Evolutionary conservation across 2,329 filamentous ascomycete genomes (phyloP), one percentile per base, ranked within the genome.

Genomic region (Cladobotryum mycophilum): DNA sequence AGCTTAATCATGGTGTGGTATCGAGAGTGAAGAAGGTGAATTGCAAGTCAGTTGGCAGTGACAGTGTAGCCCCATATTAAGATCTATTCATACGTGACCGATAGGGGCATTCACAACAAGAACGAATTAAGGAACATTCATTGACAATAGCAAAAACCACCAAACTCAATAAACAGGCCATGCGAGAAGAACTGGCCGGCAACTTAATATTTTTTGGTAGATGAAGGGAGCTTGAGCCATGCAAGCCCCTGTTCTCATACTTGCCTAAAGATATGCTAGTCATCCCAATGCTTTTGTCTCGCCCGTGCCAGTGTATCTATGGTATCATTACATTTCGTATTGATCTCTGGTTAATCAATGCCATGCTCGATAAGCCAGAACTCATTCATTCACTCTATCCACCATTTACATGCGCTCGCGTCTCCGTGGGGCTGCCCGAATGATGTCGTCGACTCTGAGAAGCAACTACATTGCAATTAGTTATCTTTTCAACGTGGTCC

Each of bases 361-460:
- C 48, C 48, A 51, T 43, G 46, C 48, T 42, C 41, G 40, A 38
- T 41, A 45, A 41, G 40, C 44, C 44, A 42, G 43, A 49, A 51
- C 40, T 38, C 60, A 55, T 56, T 61, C 58, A 55, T 58, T 60
- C 58, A 49, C 56, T 57, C 52, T 54, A 58, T 56, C 49, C 57
- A 37, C 50, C 7, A 42, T 59, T 61, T 63, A 71, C 67, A 70
- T 70, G 36, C 69, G 63, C 57, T 70, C 69, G 50, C 69, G 69
- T 59, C 64, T 59, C 47, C 93, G 79, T 48, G 93, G 93, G 47
- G 93, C 93, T 47, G 89, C 88, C 55, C 92, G 85, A 68, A 99
- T 97, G 69, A 99, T 99, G 70, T 97, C 93, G 74, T 99, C 93
- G 47, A 99, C 93, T 66, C 93, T 82, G 58, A 99, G 77, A 56